Conservation (phyloP, 2,329 filamentous ascomycete species). For the Fusarium coffeatum region DNA sequence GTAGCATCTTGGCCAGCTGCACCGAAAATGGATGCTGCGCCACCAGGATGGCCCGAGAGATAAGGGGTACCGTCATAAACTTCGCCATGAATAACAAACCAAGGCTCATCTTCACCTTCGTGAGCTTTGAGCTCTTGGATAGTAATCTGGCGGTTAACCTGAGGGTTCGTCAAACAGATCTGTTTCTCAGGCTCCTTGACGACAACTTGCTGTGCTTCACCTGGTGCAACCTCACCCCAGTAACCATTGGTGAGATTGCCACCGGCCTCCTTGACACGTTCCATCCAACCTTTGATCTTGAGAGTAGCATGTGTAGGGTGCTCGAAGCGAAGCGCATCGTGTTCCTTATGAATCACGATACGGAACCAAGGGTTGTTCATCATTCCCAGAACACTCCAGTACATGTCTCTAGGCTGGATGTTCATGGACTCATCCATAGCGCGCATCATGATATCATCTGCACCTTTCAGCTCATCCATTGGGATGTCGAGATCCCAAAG, state of each 20-base stretch:
- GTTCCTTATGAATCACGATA: slow-evolving; percentile 78
- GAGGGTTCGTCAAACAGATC: slow-evolving; percentile 81
- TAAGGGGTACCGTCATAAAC: slow-evolving; percentile 89
- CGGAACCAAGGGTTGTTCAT: slow-evolving; percentile 98
- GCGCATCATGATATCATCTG: slow-evolving; percentile 81
- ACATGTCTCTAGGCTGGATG: slow-evolving; percentile 90
- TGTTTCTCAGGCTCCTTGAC: slow-evolving; percentile 68
- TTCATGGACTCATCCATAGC: slow-evolving; percentile 93
- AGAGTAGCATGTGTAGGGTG: slow-evolving; percentile 87
- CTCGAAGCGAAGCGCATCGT: slow-evolving; percentile 75
- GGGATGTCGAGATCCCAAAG: slow-evolving; percentile 84
- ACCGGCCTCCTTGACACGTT: slow-evolving; percentile 83
- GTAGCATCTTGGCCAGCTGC: slow-evolving; percentile 85
- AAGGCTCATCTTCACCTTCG: slow-evolving; percentile 72
- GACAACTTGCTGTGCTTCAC: slow-evolving; percentile 57
- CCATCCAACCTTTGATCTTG: slow-evolving; percentile 91
- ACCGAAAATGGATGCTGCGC: slow-evolving; percentile 83
- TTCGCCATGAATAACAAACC: slow-evolving; percentile 90
- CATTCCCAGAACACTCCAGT: slow-evolving; percentile 95
- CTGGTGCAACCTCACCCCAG: slow-evolving; percentile 80
- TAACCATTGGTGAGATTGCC: slow-evolving; percentile 83
- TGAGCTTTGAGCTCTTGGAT: slow-evolving; percentile 79
- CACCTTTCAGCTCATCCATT: slow-evolving; percentile 68
- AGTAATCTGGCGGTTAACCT: slow-evolving; percentile 70
- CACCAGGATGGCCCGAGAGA: slow-evolving; percentile 85